Base-by-base conservation (phyloP, 495 filamentous ascomycete genomes). In the Penicillium salamii region DNA sequence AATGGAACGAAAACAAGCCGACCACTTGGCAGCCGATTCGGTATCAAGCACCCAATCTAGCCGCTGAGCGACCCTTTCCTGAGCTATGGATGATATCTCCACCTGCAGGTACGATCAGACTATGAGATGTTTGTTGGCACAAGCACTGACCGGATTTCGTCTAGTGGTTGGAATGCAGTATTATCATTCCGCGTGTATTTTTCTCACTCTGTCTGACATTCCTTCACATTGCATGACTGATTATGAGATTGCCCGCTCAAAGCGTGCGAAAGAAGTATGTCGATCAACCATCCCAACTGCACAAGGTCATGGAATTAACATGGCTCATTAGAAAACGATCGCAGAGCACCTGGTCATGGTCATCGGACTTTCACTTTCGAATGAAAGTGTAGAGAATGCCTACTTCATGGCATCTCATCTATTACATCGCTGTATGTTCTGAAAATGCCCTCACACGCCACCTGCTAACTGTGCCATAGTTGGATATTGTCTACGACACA, bases 91-190 rank as follows among this genome's bases (percentile, higher is more conserved):
- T 70, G 50, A 68, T 70, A 54, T 70, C 67, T 17, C 63, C 63
- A 1, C 62, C 67, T 20, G 68, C 67, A 17, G 65, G 68, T 68
- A 46, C 18, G 59, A 58, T 8, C 29, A 1, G 1, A 42, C 26
- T 9, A 13, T 28, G 13, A 0, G 13, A 4, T 28, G 14, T 28
- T 32, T 12, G 7, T 11, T 3, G 12, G 29, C 23, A 33, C 14
- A 7, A 9, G 36, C 13, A 29, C 13, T 48, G 24, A 48, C 18
- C 18, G 18, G n/a, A n/a, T n/a, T n/a, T n/a, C n/a, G n/a, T n/a
- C n/a, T n/a, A 72, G 69, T 67, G 18, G 63, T 72, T 14, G 67
- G 69, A 8, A 54, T 72, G 53, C 67, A 72, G 31, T 72, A 72
- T 42, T 70, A 70, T 20, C 60, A 70, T 21, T 49, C 69, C 0